Evolutionary conservation across 2,329 filamentous ascomycete genomes (phyloP).

Genomic region (Aspergillus brasiliensis): DNA sequence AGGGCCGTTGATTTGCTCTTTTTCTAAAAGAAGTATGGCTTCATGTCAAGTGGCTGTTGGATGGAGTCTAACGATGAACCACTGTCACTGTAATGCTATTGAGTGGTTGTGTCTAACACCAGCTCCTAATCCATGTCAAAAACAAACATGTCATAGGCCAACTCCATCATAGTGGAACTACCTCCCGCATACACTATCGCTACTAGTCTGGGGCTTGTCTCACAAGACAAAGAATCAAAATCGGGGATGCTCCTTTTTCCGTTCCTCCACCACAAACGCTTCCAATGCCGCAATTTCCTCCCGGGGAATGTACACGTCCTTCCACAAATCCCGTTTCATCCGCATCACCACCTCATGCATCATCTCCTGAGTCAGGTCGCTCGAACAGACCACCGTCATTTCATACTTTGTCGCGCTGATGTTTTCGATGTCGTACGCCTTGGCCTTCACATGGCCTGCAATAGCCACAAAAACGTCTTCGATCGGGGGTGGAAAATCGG

Average conservation of each 20-base stretch:
- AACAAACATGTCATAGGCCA: no score
- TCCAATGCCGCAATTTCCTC: neutral
- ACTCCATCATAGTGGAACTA: no score
- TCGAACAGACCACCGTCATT: neutral
- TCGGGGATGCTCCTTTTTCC: neutral
- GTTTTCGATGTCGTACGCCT: neutral
- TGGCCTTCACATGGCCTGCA: neutral
- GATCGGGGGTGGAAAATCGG: neutral
- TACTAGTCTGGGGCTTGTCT: no score
- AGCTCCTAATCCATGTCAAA: no score
- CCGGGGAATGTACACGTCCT: neutral
- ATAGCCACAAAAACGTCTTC: neutral
- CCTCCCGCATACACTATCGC: no score
- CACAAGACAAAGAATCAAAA: neutral
- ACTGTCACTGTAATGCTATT: no score
- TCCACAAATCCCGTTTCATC: neutral
- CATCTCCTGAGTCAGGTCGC: neutral
- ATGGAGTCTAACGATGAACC: no score
- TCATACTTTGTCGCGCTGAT: neutral
- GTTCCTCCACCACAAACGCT: neutral
- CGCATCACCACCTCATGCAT: neutral
- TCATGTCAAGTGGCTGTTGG: no score
- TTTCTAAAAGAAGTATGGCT: no score
- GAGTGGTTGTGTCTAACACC: no score
- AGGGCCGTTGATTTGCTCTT: no score